Percentiles rank a stretch among this genome's conserved stretches.
phyloP scores from a whole-genome alignment of 352 stramenopile genomes.

The Aphanomyces invadans region DNA sequence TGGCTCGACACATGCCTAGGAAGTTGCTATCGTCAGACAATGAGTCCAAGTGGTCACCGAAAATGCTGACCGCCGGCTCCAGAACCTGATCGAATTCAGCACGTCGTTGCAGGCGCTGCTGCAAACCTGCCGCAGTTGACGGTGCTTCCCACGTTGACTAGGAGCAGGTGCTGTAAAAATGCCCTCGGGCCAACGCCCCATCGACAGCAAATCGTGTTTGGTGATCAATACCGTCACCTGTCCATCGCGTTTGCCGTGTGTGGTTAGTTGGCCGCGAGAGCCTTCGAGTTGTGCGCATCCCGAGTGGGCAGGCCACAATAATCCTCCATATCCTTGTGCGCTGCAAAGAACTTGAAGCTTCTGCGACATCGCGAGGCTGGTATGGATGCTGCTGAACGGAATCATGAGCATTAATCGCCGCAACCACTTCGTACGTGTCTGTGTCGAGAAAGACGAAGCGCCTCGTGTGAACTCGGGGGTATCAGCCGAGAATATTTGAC shows the following conservation, averaged over 20 bases:
- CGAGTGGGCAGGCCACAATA: too few species aligned
- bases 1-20: constrained; percentile 5
- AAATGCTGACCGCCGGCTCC: constrained; percentile 14
- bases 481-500: constrained; percentile 18
- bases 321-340: neutral
- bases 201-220: neutral
- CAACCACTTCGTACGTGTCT: constrained; percentile 10
- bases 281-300: neutral
- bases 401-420: neutral
- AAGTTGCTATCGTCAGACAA: too few species aligned
- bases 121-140: constrained; percentile 4
- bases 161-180: neutral
- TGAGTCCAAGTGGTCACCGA: too few species aligned
- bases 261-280: neutral
- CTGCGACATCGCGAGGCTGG: neutral
- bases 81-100: constrained; percentile 19
- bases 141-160: neutral
- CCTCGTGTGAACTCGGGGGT: too few species aligned
- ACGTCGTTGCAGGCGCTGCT: constrained; percentile 14
- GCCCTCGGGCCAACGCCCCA: neutral
- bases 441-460: too few species aligned
- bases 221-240: neutral
- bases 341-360: neutral
- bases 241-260: neutral
- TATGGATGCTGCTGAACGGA: neutral